Conservation (phyloP, 2,329 filamentous ascomycete species). For the Claviceps spartinae region DNA sequence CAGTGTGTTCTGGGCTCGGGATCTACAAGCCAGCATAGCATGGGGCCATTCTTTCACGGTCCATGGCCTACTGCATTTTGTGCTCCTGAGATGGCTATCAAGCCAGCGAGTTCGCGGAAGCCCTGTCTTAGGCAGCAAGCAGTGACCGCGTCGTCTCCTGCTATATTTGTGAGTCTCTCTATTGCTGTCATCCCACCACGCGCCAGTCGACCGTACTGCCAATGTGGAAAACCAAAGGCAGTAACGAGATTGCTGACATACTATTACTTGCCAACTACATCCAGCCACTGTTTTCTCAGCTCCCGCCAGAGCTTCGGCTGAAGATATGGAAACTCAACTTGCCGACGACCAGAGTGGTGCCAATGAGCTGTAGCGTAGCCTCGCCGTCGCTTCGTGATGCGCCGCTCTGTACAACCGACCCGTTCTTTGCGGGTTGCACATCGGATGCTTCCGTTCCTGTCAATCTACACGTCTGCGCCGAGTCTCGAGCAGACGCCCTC, state of each 20-base stretch:
- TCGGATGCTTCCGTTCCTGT: constrained; percentile 28
- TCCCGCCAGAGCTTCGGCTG: constrained; percentile 33
- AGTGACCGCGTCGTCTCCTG: neutral
- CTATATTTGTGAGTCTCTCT: constrained; percentile 6
- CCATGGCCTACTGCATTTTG: constrained; percentile 1
- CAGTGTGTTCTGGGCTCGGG: neutral
- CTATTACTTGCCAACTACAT: neutral
- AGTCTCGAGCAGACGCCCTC: constrained; percentile 31
- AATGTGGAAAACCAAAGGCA: neutral
- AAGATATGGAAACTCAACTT: constrained; percentile 34
- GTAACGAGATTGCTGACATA: neutral
- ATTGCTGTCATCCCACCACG: neutral
- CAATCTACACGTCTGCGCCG: constrained; percentile 32
- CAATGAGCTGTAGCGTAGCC: constrained; percentile 25
- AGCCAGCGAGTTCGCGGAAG: neutral
- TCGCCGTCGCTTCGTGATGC: constrained; percentile 13
- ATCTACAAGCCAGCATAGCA: neutral
- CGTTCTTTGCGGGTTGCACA: constrained; percentile 22
- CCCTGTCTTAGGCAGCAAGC: neutral
- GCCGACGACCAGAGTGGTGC: constrained; percentile 28
- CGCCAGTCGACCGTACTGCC: neutral
- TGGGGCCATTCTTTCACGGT: constrained; percentile 5
- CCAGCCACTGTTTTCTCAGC: constrained; percentile 27
- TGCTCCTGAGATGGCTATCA: neutral
- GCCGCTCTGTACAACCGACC: constrained; percentile 4